Base-by-base conservation (phyloP, 805 yeast genomes). In the Hagleromyces aurorensis region DNA sequence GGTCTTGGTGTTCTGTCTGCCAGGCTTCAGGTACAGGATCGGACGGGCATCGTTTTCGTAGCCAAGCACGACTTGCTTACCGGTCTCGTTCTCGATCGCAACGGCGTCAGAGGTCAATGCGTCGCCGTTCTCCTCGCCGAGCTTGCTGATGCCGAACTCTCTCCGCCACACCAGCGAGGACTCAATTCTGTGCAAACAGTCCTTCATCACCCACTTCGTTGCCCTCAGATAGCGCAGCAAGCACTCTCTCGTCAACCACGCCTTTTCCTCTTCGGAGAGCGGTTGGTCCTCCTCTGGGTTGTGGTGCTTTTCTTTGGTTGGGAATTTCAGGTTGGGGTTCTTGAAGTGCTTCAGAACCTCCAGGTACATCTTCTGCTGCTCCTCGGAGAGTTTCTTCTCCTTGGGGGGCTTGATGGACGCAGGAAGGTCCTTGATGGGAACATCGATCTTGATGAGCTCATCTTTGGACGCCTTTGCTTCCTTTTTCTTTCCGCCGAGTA, bases 211-310 rank as follows among this genome's bases (percentile, higher is more conserved):
- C 98, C 98, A 91, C 55, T 85, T 89, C 14, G 96, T 81, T 14
- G 98, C 99, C 33, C 96, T 70, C 32, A 89, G 62, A 54, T 91
- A 91, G 52, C 99, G 72, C 47, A 85, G 58, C 34, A 91, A 66
- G 53, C 98, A 91, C 55, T 91, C 98, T 46, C 80, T 70, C 2
- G 96, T 82, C 33, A 91, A 64, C 98, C 98, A 91, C 0, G 94
- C 78, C 55, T 75, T 80, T 56, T 91, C 98, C 25, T 62, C 61
- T 13, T 51, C 62, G 0, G 49, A 29, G 15, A 55, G 31, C 11
- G 56, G 33, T 51, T 52, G 25, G 29, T 56, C 54, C n/a, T 55
- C 55, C 2, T 55, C 52, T 19, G 44, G 43, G 13, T 43, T 28
- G 13, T 51, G 36, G 10, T 54, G 38, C 13, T 67, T 66, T 46